These are phyloP conservation scores for Pestalotiopsis fici DNA, from an alignment of 2,329 filamentous ascomycete species.

Conservation along the genomic window DNA sequence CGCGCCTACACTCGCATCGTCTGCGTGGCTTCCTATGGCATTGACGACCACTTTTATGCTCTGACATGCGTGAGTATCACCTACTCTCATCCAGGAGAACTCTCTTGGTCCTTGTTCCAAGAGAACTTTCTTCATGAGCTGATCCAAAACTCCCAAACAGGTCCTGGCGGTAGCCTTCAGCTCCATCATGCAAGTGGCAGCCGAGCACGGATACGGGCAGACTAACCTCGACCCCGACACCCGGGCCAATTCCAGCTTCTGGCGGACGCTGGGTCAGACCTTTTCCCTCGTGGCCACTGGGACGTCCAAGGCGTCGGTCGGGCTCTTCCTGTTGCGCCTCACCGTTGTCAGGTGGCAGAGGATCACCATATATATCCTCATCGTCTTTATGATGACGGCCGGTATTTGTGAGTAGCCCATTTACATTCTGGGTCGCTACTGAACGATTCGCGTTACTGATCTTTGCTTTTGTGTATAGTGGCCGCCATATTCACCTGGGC, in stretches of 20 bases:
- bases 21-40: constrained; percentile 28
- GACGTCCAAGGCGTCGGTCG: constrained; percentile 38
- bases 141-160: background rate
- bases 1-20: constrained; percentile 24
- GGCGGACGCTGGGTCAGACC: constrained; percentile 32
- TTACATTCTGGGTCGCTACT: background rate
- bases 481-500: constrained; percentile 14
- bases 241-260: constrained; percentile 25
- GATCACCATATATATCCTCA: constrained; percentile 33
- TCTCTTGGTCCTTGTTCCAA: no score
- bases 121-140: background rate
- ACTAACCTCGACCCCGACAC: constrained; percentile 25
- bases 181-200: constrained; percentile 30
- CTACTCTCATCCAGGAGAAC: background rate
- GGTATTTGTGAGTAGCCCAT: constrained; percentile 7
- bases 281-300: constrained; percentile 40
- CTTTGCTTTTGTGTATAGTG: background rate
- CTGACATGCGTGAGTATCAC: constrained; percentile 23
- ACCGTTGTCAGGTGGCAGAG: constrained; percentile 34
- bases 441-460: background rate
- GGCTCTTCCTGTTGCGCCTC: constrained; percentile 38
- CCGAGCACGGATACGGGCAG: constrained; percentile 34
- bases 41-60: constrained; percentile 36
- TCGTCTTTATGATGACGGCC: constrained; percentile 16
- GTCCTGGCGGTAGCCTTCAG: constrained; percentile 33